These are phyloP conservation scores for Sanguinoderma infundibulare DNA, from an alignment of 1,284 basidiomycete genomes.

Conservation along the genomic window DNA sequence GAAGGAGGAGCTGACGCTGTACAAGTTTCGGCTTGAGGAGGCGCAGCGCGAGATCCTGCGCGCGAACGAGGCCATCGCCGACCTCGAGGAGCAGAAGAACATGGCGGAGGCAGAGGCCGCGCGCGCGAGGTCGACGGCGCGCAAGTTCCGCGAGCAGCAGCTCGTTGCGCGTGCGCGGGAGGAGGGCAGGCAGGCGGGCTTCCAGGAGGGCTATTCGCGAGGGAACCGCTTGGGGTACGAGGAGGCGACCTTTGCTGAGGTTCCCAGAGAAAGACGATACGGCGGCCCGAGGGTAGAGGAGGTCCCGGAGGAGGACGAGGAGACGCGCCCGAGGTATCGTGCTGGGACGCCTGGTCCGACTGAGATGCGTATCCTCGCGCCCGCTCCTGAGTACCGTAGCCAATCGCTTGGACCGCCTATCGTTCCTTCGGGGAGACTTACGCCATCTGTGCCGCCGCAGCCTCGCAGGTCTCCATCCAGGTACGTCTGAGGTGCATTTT, in stretches of 20 bases:
- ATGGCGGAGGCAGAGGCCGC: slow-evolving; percentile 53
- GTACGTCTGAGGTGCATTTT: slow-evolving; percentile 3
- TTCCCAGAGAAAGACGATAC: slow-evolving; percentile 13
- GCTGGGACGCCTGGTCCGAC: slow-evolving; percentile 17
- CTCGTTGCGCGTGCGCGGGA: slow-evolving; percentile 46
- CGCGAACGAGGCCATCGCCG: slow-evolving; percentile 50
- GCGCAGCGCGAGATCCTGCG: slow-evolving; percentile 51
- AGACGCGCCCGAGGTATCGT: slow-evolving; percentile 19
- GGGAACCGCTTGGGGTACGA: slow-evolving; percentile 31
- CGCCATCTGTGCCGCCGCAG: not conserved
- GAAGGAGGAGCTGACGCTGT: slow-evolving; percentile 48
- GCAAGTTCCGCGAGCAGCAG: slow-evolving; percentile 47
- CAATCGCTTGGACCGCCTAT: slow-evolving; percentile 15
- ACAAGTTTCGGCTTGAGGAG: slow-evolving; percentile 50
- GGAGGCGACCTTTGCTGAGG: slow-evolving; percentile 19
- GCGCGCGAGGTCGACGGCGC: slow-evolving; percentile 44
- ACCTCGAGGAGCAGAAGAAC: slow-evolving; percentile 42
- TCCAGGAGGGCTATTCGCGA: slow-evolving; percentile 43
- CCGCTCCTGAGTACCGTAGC: slow-evolving; percentile 14
- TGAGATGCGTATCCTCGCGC: slow-evolving; percentile 13
- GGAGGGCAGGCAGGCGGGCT: slow-evolving; percentile 47
- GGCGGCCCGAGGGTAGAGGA: slow-evolving; percentile 17
- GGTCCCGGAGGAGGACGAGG: slow-evolving; percentile 26
- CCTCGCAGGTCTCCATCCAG: slow-evolving; percentile 21
- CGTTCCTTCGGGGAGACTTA: slow-evolving; percentile 2